Base-by-base conservation (phyloP, 2,329 filamentous ascomycete species). In the Balansia obtecta region DNA sequence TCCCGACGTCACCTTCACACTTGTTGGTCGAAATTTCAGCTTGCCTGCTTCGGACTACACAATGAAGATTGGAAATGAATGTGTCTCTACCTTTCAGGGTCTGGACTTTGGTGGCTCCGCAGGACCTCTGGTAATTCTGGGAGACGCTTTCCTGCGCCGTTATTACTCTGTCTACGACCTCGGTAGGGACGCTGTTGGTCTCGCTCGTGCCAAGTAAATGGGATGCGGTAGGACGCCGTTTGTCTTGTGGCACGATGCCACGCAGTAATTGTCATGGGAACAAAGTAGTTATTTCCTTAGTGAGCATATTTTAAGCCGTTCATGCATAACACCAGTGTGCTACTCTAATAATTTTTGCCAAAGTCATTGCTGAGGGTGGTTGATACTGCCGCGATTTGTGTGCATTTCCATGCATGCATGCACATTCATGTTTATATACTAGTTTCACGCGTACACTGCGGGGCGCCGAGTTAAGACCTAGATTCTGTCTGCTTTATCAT, bases 101-200 rank as follows among this genome's bases (percentile, higher is more conserved):
- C 95, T 97, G 84, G 93, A 90, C 68, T 83, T 88, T 72, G 85
- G 89, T 51, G 86, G 83, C 64, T 89, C 89, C 39, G 84, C 86
- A 53, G 91, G 93, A 45, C 93, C 93, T 59, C 81, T 98, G 57
- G 90, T 88, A 55, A 98, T 98, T 57, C 83, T 98, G 27, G 93
- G 93, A 63, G 89, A 95, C 68, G 86, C 83, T 46, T 86, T 86
- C 77, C 75, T 86, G 65, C 82, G 88, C 70, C 86, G 78, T 66
- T 94, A 84, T 77, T 97, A 97, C 80, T 95, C 88, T 57, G 86
- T 98, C 65, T 98, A 98, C 67, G 88, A 98, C 71, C 79, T 96
- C 53, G 90, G 87, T 68, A 90, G 86, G 75, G 78, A 85, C 65
- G 83, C 86, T 51, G 89, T 98, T 56, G 90, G 88, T 64, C 80